Base-by-base conservation (phyloP, 148 eudicot species). In the Silene latifolia region DNA sequence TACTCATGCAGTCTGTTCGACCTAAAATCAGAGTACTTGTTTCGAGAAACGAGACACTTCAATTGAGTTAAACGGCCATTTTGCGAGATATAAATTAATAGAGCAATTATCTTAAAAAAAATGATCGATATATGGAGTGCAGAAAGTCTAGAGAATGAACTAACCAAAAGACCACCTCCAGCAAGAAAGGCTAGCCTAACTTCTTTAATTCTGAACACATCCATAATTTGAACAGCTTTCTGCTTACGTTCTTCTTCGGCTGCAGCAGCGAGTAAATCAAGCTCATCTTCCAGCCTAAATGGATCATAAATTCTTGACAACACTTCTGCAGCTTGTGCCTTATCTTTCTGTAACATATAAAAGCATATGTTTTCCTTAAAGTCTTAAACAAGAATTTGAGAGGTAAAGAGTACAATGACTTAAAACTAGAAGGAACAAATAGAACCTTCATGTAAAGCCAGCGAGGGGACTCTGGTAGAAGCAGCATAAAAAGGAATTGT, bases 101-200 rank as follows among this genome's bases (percentile, higher is more conserved):
- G 9, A 39, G 9, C 44, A 39, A 32, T 32, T 0, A 32, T 32
- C 35, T 32, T 32, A 32, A 32, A 32, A 32, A 32, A 32, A 32
- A 32, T 32, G 35, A 2, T 32, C 35, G 35, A 32, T 1, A 32
- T 32, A 32, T 32, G 35, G 35, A 32, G 35, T 32, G 35, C 35
- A 32, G 35, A 32, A 32, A 39, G 8, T 12, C 54, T 0, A 51
- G 56, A 47, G 23, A 58, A 56, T 24, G 39, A 70, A 70, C 79
- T 69, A 85, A 92, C 98, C 93, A 90, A 92, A 29, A 95, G 91
- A 86, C 99, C 96, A 70, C 97, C 99, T 29, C 99, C 99, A 51
- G 91, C 96, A 1, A 95, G 71, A 86, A 95, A 95, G 39, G 99
- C 99, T 72, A 95, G 94, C 80, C 99, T 84, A 44, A 90, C 77